Base-by-base conservation (phyloP, 2,329 filamentous ascomycete genomes). In the Xylariaceae sp. region DNA sequence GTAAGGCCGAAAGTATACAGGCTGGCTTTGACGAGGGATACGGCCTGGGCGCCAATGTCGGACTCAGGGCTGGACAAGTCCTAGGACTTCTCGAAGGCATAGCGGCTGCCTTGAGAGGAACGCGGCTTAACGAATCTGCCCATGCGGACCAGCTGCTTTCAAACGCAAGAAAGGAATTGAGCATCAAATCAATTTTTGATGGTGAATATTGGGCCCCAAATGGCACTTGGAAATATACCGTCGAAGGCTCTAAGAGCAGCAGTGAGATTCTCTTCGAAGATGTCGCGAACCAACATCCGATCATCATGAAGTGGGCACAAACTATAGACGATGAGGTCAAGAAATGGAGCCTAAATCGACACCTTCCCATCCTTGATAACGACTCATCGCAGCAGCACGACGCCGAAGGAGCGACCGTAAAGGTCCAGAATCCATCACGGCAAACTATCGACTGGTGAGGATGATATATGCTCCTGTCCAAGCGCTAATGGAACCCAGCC, bases 1-100 rank as follows among this genome's bases (percentile, higher is more conserved):
- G 89, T 29, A 98, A 98, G 72, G 83, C 84, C 21, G 76, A 81
- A 46, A 89, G 86, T 66, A 85, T 97, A 21, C 95, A 99, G 74
- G 80, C 81, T 14, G 93, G 93, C 0, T 98, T 99, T 69, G 95
- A 99, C 71, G 90, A 93, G 62, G 93, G 93, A 0, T 98, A 92
- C 71, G 81, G 86, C 14, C 79, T 98, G 0, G 95, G 95, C 12
- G 93, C 91, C 0, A 86, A 88, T 49, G 77, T 98, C 26, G 95
- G 93, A 0, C 72, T 89, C 61, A 81, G 81, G 23, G 88, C 87
- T 0, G 95, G 95, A 0, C 86, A 85, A 62, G 75, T 96, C 12
- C 72, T 96, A 2, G 95, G 95, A 0, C 76, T 90, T 3, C 69
- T 97, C 5, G 90, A 96, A 67, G 91, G 89, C 0, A 74, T 96